Conservation (phyloP, 2,329 filamentous ascomycete species). For the Hypoxylon sp. region DNA sequence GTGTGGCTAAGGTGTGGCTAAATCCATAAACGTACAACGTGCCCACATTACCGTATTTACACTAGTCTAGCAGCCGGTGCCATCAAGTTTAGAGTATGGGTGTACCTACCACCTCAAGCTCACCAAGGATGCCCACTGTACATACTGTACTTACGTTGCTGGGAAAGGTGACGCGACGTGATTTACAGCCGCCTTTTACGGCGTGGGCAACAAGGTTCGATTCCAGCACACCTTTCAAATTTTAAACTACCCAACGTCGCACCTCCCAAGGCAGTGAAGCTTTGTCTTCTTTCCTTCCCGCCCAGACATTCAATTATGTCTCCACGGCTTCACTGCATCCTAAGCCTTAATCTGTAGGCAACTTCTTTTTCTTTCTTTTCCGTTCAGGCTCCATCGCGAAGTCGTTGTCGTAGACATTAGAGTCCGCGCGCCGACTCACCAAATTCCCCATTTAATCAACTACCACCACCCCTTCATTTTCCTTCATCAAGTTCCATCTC, state of each 20-base stretch:
- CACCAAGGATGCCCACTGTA: slow-evolving; percentile 17
- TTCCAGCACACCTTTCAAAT: slow-evolving; percentile 24
- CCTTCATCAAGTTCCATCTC: slow-evolving; percentile 13
- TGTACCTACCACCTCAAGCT: neutral
- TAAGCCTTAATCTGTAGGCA: slow-evolving; percentile 19
- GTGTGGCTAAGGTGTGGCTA: neutral
- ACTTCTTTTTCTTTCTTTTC: slow-evolving; percentile 10
- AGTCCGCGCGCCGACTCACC: neutral
- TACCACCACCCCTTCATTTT: neutral
- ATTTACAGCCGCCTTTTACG: slow-evolving; percentile 9
- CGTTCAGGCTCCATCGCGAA: slow-evolving; percentile 6
- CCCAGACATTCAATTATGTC: slow-evolving; percentile 14
- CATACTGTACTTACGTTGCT: too few relatives aligned
- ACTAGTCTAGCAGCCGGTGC: neutral
- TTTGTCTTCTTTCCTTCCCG: slow-evolving; percentile 15
- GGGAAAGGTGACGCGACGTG: slow-evolving; percentile 25
- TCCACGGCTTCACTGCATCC: slow-evolving; percentile 11
- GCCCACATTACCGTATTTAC: neutral
- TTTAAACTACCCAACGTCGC: slow-evolving; percentile 12
- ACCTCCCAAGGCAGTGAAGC: slow-evolving; percentile 5
- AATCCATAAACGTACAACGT: slow-evolving; percentile 1
- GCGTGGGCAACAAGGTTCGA: slow-evolving; percentile 27
- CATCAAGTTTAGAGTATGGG: neutral
- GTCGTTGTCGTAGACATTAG: slow-evolving; percentile 1
- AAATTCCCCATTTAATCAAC: slow-evolving; percentile 4